phyloP scores from a whole-genome alignment of 2,329 filamentous ascomycete genomes.

The Botrytis hyacinthi region DNA sequence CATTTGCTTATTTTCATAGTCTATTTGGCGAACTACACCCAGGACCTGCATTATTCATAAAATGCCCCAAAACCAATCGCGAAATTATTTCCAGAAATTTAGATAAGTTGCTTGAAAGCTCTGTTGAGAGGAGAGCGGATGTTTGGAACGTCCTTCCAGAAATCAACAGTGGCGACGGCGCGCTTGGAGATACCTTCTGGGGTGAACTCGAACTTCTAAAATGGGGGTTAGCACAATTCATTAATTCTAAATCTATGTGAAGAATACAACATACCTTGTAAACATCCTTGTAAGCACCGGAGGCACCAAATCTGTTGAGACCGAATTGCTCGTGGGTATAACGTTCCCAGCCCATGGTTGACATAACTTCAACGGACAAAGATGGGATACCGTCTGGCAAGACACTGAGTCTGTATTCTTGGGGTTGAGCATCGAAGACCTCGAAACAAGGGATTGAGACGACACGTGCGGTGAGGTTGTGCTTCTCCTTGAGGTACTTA shows the following conservation, averaged over 20 bases:
- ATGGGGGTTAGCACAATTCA: slow-evolving; percentile 41
- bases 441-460: slow-evolving; percentile 97
- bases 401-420: slow-evolving; percentile 92
- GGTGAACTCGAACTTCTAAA: slow-evolving; percentile 98
- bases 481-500: slow-evolving; percentile 86
- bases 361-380: slow-evolving; percentile 93
- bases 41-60: slow-evolving; percentile 17
- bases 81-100: slow-evolving; percentile 42
- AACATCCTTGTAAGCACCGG: slow-evolving; percentile 94
- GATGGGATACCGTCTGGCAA: slow-evolving; percentile 92
- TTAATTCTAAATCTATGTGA: not conserved
- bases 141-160: slow-evolving; percentile 92
- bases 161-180: slow-evolving; percentile 85
- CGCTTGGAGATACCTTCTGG: slow-evolving; percentile 96
- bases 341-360: slow-evolving; percentile 96
- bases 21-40: slow-evolving; percentile 18
- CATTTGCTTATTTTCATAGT: slow-evolving; percentile 21
- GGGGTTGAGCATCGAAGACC: slow-evolving; percentile 89
- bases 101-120: slow-evolving; percentile 96
- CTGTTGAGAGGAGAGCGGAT: slow-evolving; percentile 94
- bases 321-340: slow-evolving; percentile 99
- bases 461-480: slow-evolving; percentile 82
- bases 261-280: slow-evolving; percentile 67
- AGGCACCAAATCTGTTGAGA: slow-evolving; percentile 97
- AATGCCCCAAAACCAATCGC: slow-evolving; percentile 8